These are phyloP conservation scores for Asterochloris sp. DNA, from an alignment of 139 green algal genomes.

Conservation along the genomic window DNA sequence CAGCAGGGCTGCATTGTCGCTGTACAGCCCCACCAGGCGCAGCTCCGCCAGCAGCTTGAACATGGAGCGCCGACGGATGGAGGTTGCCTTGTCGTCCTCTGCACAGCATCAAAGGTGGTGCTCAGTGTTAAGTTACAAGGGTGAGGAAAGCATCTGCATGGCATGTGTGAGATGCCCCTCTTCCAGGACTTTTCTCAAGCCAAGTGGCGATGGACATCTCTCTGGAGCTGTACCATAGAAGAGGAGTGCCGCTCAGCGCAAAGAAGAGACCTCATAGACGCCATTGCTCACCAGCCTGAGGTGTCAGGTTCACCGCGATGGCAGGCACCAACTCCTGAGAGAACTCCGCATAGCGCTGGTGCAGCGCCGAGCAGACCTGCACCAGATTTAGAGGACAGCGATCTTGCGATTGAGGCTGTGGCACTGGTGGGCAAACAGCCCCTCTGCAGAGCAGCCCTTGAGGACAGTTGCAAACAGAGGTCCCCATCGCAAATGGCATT, in stretches of 20 bases:
- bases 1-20: slow-evolving; percentile 48
- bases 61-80: slow-evolving; percentile 46
- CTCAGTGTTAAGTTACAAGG: too few species aligned
- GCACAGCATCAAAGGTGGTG: not conserved
- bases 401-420: too few species aligned
- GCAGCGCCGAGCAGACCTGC: slow-evolving; percentile 74
- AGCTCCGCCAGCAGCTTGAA: slow-evolving; percentile 88
- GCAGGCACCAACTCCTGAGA: slow-evolving; percentile 32
- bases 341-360: slow-evolving; percentile 85
- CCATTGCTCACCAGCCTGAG: slow-evolving; percentile 1
- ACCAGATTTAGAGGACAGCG: not conserved
- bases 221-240: not conserved
- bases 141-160: not conserved
- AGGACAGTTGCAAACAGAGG: too few species aligned
- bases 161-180: not conserved
- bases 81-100: slow-evolving; percentile 47
- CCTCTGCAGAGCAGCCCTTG: too few species aligned
- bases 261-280: not conserved
- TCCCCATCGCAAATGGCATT: too few species aligned
- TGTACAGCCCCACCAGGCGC: slow-evolving; percentile 62
- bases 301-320: slow-evolving; percentile 18
- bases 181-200: not conserved
- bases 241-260: too few species aligned
- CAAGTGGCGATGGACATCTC: not conserved
- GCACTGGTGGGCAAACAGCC: too few species aligned